Conservation (phyloP, 2,329 filamentous ascomycete species). For the Talaromyces rugulosus region DNA sequence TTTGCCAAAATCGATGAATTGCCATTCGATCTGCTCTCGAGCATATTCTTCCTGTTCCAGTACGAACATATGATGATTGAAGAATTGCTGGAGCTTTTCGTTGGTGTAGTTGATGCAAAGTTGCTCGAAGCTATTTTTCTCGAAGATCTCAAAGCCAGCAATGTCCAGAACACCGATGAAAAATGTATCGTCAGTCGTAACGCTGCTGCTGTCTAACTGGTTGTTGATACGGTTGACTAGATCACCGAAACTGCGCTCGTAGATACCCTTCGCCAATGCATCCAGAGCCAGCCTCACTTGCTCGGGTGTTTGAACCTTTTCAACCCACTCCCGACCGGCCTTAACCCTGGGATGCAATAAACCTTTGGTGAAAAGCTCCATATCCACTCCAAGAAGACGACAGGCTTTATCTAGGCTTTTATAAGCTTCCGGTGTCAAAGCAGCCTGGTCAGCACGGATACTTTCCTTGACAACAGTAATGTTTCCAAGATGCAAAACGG, state of each 20-base stretch:
- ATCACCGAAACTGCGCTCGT: constrained; percentile 91
- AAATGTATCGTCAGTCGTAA: constrained; percentile 79
- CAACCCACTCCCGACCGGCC: constrained; percentile 95
- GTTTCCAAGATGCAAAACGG: constrained; percentile 90
- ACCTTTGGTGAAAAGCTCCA: constrained; percentile 82
- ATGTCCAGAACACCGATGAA: constrained; percentile 99
- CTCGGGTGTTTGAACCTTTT: constrained; percentile 96
- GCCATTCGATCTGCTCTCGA: constrained; percentile 96
- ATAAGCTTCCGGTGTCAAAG: constrained; percentile 70
- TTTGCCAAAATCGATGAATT: constrained; percentile 98
- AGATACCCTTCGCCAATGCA: constrained; percentile 93
- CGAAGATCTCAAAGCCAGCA: constrained; percentile 97
- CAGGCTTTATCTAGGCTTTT: constrained; percentile 75
- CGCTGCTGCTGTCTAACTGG: constrained; percentile 81
- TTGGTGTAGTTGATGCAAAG: constrained; percentile 99
- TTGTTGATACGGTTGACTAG: constrained; percentile 87
- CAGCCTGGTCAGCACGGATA: constrained; percentile 82
- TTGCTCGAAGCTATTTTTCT: constrained; percentile 97
- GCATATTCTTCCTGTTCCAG: constrained; percentile 98
- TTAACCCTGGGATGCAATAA: constrained; percentile 91
- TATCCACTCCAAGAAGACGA: constrained; percentile 73
- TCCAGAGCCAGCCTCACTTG: constrained; percentile 88
- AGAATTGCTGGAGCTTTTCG: constrained; percentile 98
- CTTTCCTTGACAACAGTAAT: constrained; percentile 87
- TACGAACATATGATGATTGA: constrained; percentile 99